A percentile compares a stretch with the other conserved stretches of the same genome.
These are phyloP conservation scores for Trichoderma guizhouense DNA, from an alignment of 2,329 filamentous ascomycete species.

Conservation along the genomic window DNA sequence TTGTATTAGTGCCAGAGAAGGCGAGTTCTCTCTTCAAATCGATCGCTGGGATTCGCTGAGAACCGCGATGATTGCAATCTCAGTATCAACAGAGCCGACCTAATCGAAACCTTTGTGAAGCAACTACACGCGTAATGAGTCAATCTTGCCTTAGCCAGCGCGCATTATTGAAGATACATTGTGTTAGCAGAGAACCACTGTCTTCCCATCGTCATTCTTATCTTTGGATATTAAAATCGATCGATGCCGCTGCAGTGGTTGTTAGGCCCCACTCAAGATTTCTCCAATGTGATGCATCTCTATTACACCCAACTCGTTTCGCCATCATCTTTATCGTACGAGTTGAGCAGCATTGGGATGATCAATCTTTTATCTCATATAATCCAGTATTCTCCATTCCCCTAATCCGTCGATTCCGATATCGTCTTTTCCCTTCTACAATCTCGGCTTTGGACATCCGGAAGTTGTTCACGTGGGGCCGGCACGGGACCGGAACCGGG, in stretches of 20 bases:
- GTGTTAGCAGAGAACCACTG: background rate
- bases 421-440: background rate
- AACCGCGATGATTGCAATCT: background rate
- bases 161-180: background rate
- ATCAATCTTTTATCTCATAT: background rate
- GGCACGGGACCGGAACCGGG: slow-evolving; percentile 11
- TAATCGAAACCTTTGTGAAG: background rate
- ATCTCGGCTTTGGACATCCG: background rate
- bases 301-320: background rate
- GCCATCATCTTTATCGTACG: background rate
- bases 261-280: background rate
- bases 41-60: background rate
- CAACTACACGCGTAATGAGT: background rate
- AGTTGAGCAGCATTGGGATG: slow-evolving; percentile 29
- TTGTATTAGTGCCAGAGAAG: background rate
- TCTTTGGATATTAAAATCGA: background rate
- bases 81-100: background rate
- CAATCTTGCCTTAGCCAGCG: background rate
- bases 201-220: background rate
- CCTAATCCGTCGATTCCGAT: background rate
- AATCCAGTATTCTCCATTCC: background rate
- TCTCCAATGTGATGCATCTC: background rate
- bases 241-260: background rate
- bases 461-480: background rate
- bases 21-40: background rate